Evolutionary conservation across 225 moss, liverwort and hornwort species (phyloP).

Genomic region (Pleurozium schreberi): DNA sequence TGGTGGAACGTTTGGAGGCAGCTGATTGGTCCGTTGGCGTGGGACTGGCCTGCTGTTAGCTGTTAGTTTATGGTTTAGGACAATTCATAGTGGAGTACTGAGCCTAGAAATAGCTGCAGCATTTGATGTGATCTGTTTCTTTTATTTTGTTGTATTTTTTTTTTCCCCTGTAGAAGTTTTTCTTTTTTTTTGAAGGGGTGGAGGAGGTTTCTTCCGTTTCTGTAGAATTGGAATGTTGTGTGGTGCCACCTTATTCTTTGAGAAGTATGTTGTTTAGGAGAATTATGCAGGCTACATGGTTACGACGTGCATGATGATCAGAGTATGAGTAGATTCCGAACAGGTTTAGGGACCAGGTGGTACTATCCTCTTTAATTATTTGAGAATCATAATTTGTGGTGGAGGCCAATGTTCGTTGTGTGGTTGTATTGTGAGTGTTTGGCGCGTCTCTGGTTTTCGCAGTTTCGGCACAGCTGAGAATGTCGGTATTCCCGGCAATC

Average conservation of each 20-base stretch:
- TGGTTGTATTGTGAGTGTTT: background rate
- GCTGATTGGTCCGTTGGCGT: background rate
- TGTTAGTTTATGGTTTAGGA: constrained; percentile 22
- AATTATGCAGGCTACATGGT: constrained; percentile 21
- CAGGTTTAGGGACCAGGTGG: constrained; percentile 26
- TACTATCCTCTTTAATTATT: constrained; percentile 21
- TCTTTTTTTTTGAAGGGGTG: background rate
- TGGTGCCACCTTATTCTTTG: constrained; percentile 27
- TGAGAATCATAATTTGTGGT: constrained; percentile 30
- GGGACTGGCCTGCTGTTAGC: constrained; percentile 15
- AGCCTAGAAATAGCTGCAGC: constrained; percentile 30
- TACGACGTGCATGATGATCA: background rate
- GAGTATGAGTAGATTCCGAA: constrained; percentile 23
- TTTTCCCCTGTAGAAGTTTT: background rate
- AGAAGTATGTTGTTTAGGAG: constrained; percentile 27
- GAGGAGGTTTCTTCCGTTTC: background rate
- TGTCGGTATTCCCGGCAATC: background rate
- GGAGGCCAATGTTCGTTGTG: background rate
- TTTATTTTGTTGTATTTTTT: background rate
- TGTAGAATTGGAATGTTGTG: constrained; percentile 17
- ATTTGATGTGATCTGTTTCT: constrained; percentile 5
- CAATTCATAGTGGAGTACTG: constrained; percentile 11
- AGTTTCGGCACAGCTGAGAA: background rate
- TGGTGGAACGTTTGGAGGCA: background rate
- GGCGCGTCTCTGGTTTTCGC: too few relatives aligned